Percentiles rank a stretch among this genome's conserved stretches.
Evolutionary conservation across 495 filamentous ascomycete species (phyloP).

Genomic region (Hypoxylon subgilvum): DNA sequence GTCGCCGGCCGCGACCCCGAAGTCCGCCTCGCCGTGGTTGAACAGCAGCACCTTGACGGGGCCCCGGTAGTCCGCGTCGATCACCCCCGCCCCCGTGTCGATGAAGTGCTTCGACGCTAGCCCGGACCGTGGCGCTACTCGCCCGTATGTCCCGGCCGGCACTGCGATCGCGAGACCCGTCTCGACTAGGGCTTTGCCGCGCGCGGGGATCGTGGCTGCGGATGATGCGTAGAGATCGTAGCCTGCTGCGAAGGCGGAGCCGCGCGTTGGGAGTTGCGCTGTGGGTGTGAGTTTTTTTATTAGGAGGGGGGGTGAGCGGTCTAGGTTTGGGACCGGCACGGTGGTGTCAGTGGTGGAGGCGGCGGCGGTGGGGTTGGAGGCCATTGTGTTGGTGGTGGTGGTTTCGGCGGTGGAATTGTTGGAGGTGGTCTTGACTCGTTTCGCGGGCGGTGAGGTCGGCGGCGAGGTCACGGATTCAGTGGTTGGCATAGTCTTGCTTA

Average conservation of each 20-base stretch:
- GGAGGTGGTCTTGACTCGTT: slow-evolving; percentile 53
- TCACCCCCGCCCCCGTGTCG: slow-evolving; percentile 91
- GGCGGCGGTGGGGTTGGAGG: slow-evolving; percentile 5
- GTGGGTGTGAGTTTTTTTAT: slow-evolving; percentile 83
- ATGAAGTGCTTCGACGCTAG: slow-evolving; percentile 94
- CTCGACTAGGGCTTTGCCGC: slow-evolving; percentile 84
- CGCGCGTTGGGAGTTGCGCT: slow-evolving; percentile 80
- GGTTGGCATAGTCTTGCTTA: slow-evolving; percentile 59
- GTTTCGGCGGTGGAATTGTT: slow-evolving; percentile 17
- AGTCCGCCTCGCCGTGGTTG: slow-evolving; percentile 85
- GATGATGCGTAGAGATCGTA: slow-evolving; percentile 86
- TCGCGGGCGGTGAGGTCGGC: slow-evolving; percentile 54
- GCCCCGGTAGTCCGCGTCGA: slow-evolving; percentile 96
- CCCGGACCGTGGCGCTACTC: slow-evolving; percentile 88
- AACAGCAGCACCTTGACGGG: slow-evolving; percentile 93
- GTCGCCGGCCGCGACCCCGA: slow-evolving; percentile 81
- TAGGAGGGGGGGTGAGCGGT: slow-evolving; percentile 64
- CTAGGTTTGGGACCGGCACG: slow-evolving; percentile 42
- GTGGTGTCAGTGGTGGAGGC: slow-evolving; percentile 41
- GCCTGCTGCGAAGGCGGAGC: slow-evolving; percentile 86
- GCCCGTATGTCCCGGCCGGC: slow-evolving; percentile 86
- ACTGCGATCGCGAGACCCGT: slow-evolving; percentile 90
- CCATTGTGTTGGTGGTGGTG: slow-evolving; percentile 17
- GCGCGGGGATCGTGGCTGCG: slow-evolving; percentile 74
- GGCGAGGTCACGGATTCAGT: slow-evolving; percentile 49